Evolutionary conservation across 768 basidiomycete species (phyloP), one percentile per base, ranked within the genome.

Genomic region (Russula sp.): DNA sequence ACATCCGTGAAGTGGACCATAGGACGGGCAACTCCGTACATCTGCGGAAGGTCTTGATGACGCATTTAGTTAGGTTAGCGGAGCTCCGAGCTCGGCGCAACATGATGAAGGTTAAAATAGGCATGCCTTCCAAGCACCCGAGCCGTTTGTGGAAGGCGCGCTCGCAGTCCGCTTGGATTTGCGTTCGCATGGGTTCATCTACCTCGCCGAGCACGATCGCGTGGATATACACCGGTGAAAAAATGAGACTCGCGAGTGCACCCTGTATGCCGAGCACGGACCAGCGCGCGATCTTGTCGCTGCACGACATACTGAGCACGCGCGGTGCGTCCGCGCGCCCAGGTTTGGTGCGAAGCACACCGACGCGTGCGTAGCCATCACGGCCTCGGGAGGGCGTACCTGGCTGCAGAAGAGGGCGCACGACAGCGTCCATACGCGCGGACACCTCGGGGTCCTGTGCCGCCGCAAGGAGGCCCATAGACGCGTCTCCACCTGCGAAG

Each of bases 271-370:
- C 95, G 4, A 93, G 76, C 0, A 88, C 82, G 59, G 80, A 84
- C 94, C 94, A 98, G 5, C 82, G 75, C 0, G 93, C 92, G 47
- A 98, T 87, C 74, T 98, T 98, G 72, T 98, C 95, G 67, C 89
- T 92, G 75, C 95, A 98, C 0, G 94, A 92, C 87, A 97, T 91
- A 69, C 83, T 91, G 0, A 82, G 72, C 1, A 95, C 92, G 0
- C 85, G 85, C 0, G 86, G 86, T 0, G 94, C 88, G 71, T 98
- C 95, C 0, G 91, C 89, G 57, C 95, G 84, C 2, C 94, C 96
- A 6, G 95, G 95, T 71, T 98, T 98, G 0, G 96, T 97, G 37
- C 95, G 89, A 50, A 98, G 75, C 9, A 88, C 86, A 6, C 91
- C 89, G 22, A 84, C 75, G 18, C 86, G 77, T 5, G 82, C 68